Conservation (phyloP, 768 basidiomycete species). For the Termitomyces sp. region DNA sequence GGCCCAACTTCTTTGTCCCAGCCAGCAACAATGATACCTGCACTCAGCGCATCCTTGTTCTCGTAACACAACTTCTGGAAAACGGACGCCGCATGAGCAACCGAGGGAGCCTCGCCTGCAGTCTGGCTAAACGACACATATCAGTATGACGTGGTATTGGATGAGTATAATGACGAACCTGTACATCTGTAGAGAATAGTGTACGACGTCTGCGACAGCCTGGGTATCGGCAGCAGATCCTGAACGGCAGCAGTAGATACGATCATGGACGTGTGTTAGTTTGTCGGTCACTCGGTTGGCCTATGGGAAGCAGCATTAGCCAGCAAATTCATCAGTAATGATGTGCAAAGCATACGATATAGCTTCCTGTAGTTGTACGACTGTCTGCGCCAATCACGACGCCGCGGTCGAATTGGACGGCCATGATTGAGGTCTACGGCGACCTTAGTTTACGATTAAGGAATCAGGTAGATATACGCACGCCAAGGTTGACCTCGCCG, state of each 20-base stretch:
- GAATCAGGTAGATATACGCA: constrained; percentile 37
- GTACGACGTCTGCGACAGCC: constrained; percentile 89
- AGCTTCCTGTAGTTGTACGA: constrained; percentile 94
- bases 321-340: background rate
- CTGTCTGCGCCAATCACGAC: constrained; percentile 97
- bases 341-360: constrained; percentile 62
- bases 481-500: constrained; percentile 96
- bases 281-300: constrained; percentile 99
- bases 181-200: constrained; percentile 75
- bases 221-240: constrained; percentile 98
- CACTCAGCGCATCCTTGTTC: constrained; percentile 86
- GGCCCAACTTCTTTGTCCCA: constrained; percentile 94
- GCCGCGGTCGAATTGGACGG: constrained; percentile 92
- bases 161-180: constrained; percentile 40
- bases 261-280: constrained; percentile 93
- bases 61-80: constrained; percentile 90
- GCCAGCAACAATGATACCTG: constrained; percentile 97
- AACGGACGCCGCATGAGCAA: constrained; percentile 74
- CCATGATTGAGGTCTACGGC: constrained; percentile 95
- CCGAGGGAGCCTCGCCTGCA: constrained; percentile 65
- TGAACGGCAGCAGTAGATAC: constrained; percentile 98
- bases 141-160: background rate
- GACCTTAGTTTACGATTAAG: background rate
- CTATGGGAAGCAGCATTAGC: constrained; percentile 33
- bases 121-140: constrained; percentile 37